Evolutionary conservation across 495 filamentous ascomycete genomes (phyloP).

Genomic region (Penicillium dipodomyicola): DNA sequence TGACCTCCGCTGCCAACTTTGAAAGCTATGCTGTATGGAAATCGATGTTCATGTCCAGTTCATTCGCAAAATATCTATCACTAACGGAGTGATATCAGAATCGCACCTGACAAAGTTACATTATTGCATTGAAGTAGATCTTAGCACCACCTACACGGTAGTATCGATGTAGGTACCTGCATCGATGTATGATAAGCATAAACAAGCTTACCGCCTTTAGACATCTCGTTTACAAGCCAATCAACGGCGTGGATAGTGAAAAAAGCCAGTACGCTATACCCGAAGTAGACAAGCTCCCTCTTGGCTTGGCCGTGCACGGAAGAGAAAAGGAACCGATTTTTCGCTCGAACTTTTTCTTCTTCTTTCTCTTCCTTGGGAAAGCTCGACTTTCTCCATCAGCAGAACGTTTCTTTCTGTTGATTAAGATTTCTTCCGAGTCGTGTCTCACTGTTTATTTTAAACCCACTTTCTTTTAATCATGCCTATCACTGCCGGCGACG

Average conservation of each 20-base stretch:
- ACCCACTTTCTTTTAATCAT: conserved; percentile 49
- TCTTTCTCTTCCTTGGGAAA: conserved; percentile 57
- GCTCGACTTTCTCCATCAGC: conserved; percentile 53
- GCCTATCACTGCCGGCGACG: conserved; percentile 68
- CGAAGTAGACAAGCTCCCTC: conserved; percentile 12
- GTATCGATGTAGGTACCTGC: background rate
- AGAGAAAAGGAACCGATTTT: conserved; percentile 38
- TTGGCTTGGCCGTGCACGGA: conserved; percentile 22
- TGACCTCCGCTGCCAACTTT: background rate
- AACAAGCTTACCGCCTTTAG: conserved; percentile 32
- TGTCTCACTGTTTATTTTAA: conserved; percentile 11
- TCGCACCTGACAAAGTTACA: background rate
- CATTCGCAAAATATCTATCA: background rate
- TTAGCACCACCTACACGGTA: background rate
- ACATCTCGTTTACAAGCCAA: conserved; percentile 41
- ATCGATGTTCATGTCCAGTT: background rate
- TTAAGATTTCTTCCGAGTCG: conserved; percentile 24
- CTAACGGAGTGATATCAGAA: background rate
- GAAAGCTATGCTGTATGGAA: background rate
- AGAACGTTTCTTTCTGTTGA: conserved; percentile 51
- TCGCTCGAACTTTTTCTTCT: conserved; percentile 44
- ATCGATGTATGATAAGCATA: conserved; percentile 2
- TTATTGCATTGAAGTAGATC: background rate
- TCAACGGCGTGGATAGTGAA: conserved; percentile 11
- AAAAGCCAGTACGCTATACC: conserved; percentile 25